A percentile compares a stretch with the other conserved stretches of the same genome.
Conservation (phyloP, 345 rosid genomes). For the Gynandropsis gynandra region DNA sequence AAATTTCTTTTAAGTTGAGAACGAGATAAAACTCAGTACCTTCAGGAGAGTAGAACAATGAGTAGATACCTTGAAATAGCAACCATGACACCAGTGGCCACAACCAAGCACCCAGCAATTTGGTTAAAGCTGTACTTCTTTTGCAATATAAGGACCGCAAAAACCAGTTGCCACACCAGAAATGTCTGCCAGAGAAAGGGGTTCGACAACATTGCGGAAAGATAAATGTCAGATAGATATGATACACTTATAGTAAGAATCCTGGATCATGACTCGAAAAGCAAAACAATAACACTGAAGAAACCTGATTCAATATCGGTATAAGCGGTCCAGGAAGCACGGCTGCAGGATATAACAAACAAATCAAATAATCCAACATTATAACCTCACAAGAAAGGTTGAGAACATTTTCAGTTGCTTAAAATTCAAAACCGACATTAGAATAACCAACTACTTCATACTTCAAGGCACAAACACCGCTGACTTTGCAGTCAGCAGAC, state of each 20-base stretch:
- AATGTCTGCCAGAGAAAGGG: slow-evolving; percentile 45
- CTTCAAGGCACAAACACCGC: neutral
- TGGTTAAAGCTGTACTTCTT: slow-evolving; percentile 55
- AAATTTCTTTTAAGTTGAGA: neutral
- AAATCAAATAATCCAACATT: slow-evolving; percentile 17
- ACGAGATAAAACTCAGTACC: slow-evolving; percentile 14
- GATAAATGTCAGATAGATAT: neutral
- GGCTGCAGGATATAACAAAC: slow-evolving; percentile 38
- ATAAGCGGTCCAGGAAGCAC: slow-evolving; percentile 92
- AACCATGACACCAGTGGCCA: slow-evolving; percentile 62
- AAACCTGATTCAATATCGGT: slow-evolving; percentile 75
- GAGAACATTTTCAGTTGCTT: slow-evolving; percentile 4
- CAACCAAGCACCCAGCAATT: slow-evolving; percentile 69
- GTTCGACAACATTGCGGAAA: neutral
- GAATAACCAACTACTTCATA: neutral
- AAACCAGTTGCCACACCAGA: slow-evolving; percentile 78
- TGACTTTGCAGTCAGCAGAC: neutral
- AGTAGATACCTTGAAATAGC: slow-evolving; percentile 64
- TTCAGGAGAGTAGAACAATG: neutral
- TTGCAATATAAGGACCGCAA: slow-evolving; percentile 55
- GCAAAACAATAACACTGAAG: slow-evolving; percentile 13
- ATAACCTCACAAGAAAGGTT: slow-evolving; percentile 9
- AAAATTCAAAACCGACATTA: neutral
- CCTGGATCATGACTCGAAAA: neutral
- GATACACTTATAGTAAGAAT: neutral